These are phyloP conservation scores for Liriodendron chinense DNA, from an alignment of 164 flowering plant species.

Conservation along the genomic window DNA sequence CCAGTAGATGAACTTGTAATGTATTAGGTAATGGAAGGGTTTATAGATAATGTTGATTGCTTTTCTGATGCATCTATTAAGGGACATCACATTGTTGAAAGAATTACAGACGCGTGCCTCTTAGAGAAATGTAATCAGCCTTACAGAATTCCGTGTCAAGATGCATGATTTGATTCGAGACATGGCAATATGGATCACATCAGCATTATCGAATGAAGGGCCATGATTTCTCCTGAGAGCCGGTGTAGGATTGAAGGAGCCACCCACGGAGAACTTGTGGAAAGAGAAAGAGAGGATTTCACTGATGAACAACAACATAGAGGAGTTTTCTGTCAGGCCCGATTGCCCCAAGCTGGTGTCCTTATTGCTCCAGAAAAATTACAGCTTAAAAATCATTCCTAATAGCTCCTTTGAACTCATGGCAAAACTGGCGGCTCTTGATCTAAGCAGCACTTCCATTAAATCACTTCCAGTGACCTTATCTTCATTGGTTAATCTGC, in stretches of 20 bases:
- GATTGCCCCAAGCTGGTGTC: not conserved
- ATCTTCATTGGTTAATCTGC: not conserved
- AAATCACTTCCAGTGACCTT: not conserved
- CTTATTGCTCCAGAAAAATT: not conserved
- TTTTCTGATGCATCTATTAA: not conserved
- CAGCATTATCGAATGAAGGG: not conserved
- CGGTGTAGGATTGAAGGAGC: not conserved
- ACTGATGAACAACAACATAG: not conserved
- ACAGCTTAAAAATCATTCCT: not conserved
- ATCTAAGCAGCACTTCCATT: conserved; percentile 3
- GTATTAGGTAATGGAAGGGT: conserved; percentile 7
- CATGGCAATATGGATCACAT: conserved; percentile 3
- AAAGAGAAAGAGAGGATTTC: conserved; percentile 1
- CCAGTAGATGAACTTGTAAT: not conserved
- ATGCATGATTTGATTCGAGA: conserved; percentile 8
- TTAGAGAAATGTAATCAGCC: not conserved
- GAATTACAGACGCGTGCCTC: conserved; percentile 5
- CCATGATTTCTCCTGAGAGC: not conserved
- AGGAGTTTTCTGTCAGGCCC: not conserved
- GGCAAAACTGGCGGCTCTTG: conserved; percentile 1
- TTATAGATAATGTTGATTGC: not conserved
- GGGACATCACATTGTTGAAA: conserved; percentile 1
- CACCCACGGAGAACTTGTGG: not conserved
- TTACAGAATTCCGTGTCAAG: not conserved
- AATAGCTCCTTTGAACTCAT: conserved; percentile 1